Percentiles rank a stretch among this genome's conserved stretches.
phyloP scores from a whole-genome alignment of 495 filamentous ascomycete species.

The Cenococcum geophilum region DNA sequence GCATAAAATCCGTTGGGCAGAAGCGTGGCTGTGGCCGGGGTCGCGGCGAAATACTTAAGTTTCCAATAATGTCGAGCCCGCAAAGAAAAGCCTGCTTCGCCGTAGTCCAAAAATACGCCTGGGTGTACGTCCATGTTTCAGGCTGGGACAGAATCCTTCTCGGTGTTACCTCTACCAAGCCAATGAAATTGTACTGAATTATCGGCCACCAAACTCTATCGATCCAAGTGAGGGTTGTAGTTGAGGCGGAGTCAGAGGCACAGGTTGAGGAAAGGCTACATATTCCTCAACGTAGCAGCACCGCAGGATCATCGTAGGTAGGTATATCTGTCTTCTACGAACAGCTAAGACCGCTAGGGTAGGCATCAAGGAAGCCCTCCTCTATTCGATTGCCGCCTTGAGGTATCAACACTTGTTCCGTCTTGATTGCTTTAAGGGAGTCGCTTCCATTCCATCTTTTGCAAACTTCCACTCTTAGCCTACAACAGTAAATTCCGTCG shows the following conservation, averaged over 20 bases:
- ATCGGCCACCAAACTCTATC: not conserved
- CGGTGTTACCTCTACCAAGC: not conserved
- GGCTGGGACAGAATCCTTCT: not conserved
- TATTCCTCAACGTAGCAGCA: not conserved
- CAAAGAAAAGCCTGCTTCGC: not conserved
- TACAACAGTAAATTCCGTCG: not conserved
- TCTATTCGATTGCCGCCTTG: not conserved
- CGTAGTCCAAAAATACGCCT: not conserved
- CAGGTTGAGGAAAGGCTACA: not conserved
- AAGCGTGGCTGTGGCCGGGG: no score
- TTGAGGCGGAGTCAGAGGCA: not conserved
- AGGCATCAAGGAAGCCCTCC: not conserved
- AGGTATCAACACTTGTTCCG: not conserved
- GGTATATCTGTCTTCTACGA: not conserved
- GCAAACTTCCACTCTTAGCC: not conserved
- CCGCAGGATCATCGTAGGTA: not conserved
- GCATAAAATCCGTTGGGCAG: not conserved
- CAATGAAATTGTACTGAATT: not conserved
- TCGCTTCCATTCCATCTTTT: not conserved
- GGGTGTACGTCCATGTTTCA: not conserved
- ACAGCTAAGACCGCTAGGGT: not conserved
- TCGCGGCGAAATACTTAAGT: no score
- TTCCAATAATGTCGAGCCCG: not conserved
- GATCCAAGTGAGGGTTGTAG: not conserved
- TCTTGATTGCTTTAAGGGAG: not conserved